Conservation (phyloP, 2,329 filamentous ascomycete genomes). For the Sclerotinia sclerotiorum region DNA sequence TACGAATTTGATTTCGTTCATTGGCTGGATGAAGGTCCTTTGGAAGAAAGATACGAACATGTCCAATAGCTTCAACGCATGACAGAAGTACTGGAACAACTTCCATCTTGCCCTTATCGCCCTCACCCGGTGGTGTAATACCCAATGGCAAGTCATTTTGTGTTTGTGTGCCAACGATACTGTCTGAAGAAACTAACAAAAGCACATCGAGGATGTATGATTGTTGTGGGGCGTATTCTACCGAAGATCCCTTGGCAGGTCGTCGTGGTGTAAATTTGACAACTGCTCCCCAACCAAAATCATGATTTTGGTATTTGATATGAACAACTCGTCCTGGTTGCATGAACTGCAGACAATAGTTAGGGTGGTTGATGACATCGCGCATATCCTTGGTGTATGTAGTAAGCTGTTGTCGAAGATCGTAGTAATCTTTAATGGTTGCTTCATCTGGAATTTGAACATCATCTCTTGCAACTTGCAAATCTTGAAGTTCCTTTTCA, state of each 20-base stretch:
- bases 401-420: constrained; percentile 79
- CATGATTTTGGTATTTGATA: constrained; percentile 74
- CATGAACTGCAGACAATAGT: constrained; percentile 80
- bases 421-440: constrained; percentile 92
- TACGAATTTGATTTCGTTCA: constrained; percentile 68
- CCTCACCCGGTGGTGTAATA: constrained; percentile 58
- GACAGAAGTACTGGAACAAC: constrained; percentile 83
- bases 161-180: constrained; percentile 54
- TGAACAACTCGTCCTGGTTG: constrained; percentile 85
- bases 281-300: constrained; percentile 95
- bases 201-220: constrained; percentile 81
- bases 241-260: constrained; percentile 62
- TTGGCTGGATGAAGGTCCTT: constrained; percentile 68
- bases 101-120: constrained; percentile 70
- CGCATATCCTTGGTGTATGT: constrained; percentile 86
- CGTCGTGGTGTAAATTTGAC: constrained; percentile 70
- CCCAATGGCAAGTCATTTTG: constrained; percentile 65
- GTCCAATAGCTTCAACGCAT: constrained; percentile 80
- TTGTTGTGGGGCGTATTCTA: constrained; percentile 72
- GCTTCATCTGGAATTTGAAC: constrained; percentile 82
- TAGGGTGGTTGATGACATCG: constrained; percentile 86
- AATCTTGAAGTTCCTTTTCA: constrained; percentile 76
- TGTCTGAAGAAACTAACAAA: constrained; percentile 58
- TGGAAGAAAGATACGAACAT: constrained; percentile 80
- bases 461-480: constrained; percentile 72